Conservation (phyloP, 2,329 filamentous ascomycete genomes). For the Aureobasidium melanogenum region DNA sequence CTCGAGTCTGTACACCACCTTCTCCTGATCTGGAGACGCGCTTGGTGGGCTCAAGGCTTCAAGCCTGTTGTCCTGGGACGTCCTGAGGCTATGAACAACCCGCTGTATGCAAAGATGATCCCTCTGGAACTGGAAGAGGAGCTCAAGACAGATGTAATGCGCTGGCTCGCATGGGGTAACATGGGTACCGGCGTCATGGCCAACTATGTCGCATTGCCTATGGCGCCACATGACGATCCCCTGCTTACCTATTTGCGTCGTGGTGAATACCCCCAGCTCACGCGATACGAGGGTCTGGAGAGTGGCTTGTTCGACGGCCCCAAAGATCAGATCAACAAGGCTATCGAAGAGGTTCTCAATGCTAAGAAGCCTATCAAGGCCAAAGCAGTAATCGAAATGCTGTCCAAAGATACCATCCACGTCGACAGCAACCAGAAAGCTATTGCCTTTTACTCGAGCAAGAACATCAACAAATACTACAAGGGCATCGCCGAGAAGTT, state of each 20-base stretch:
- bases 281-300: slow-evolving; percentile 62
- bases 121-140: slow-evolving; percentile 48
- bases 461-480: slow-evolving; percentile 57
- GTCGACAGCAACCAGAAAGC: slow-evolving; percentile 57
- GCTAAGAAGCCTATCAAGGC: slow-evolving; percentile 49
- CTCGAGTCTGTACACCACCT: slow-evolving; percentile 68
- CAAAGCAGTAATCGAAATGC: slow-evolving; percentile 55
- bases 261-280: slow-evolving; percentile 65
- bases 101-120: slow-evolving; percentile 64
- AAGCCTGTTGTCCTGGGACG: slow-evolving; percentile 70
- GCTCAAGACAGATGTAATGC: slow-evolving; percentile 62
- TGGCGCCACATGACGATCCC: slow-evolving; percentile 65
- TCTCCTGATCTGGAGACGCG: slow-evolving; percentile 77
- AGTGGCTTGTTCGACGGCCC: slow-evolving; percentile 66
- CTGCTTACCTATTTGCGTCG: slow-evolving; percentile 64
- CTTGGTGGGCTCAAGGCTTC: slow-evolving; percentile 95
- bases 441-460: slow-evolving; percentile 68
- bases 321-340: slow-evolving; percentile 39
- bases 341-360: slow-evolving; percentile 33
- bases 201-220: slow-evolving; percentile 74
- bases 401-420: slow-evolving; percentile 52
- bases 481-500: slow-evolving; percentile 56
- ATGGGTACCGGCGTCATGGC: slow-evolving; percentile 79
- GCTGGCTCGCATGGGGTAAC: slow-evolving; percentile 87
- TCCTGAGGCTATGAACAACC: slow-evolving; percentile 75